phyloP scores from a whole-genome alignment of 2,329 filamentous ascomycete genomes.

The Cladosporium sp. region DNA sequence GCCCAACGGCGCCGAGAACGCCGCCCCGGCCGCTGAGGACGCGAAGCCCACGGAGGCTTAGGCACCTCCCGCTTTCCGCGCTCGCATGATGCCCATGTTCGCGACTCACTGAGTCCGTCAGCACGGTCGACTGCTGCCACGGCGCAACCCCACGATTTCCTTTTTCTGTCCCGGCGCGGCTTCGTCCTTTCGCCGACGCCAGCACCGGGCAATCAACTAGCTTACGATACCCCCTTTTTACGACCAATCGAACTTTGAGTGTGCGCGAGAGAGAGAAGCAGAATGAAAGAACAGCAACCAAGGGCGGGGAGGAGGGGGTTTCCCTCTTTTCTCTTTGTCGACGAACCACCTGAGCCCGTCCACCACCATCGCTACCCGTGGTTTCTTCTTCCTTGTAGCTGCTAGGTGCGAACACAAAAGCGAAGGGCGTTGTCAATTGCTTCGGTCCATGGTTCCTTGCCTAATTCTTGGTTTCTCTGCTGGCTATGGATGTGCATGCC shows the following conservation, averaged over 20 bases:
- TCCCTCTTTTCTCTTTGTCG: not conserved
- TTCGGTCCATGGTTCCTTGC: too few species aligned
- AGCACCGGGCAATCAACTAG: conserved; percentile 5
- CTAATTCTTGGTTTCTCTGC: too few species aligned
- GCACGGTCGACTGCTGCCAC: too few species aligned
- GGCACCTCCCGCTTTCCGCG: conserved; percentile 15
- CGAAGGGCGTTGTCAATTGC: too few species aligned
- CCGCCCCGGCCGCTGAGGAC: conserved; percentile 29
- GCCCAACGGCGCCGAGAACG: conserved; percentile 30
- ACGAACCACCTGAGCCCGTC: too few species aligned
- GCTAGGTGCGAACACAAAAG: too few species aligned
- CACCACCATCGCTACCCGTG: too few species aligned
- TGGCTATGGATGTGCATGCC: too few species aligned
- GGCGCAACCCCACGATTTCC: conserved; percentile 2
- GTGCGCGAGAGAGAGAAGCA: not conserved
- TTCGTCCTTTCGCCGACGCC: not conserved
- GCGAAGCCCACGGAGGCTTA: conserved; percentile 27
- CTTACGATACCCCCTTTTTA: conserved; percentile 13
- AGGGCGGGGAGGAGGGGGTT: not conserved
- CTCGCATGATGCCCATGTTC: conserved; percentile 1
- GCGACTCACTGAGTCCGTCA: not conserved
- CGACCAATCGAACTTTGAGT: conserved; percentile 2
- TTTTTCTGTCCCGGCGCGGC: conserved; percentile 1
- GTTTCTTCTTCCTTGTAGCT: too few species aligned
- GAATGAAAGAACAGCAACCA: not conserved